Conservation (phyloP, 2,329 filamentous ascomycete genomes). For the Penicillium freii region DNA sequence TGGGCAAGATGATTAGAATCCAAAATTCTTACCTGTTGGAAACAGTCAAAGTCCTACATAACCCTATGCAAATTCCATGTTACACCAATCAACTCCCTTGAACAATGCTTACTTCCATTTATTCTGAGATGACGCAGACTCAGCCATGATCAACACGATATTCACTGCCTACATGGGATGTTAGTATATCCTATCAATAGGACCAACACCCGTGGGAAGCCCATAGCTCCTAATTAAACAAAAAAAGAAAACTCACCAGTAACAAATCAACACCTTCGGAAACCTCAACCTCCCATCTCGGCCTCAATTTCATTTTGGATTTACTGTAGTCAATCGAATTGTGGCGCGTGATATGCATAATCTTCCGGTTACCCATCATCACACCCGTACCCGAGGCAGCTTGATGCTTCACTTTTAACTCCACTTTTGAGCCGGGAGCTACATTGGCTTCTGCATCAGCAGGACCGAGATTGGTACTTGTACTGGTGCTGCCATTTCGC, state of each 20-base stretch:
- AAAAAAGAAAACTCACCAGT: conserved; percentile 15
- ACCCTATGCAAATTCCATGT: neutral
- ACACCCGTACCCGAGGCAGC: conserved; percentile 12
- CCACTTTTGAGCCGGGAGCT: conserved; percentile 1
- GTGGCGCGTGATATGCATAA: conserved; percentile 18
- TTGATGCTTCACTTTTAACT: conserved; percentile 17
- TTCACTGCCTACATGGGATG: conserved; percentile 14
- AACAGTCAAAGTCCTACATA: neutral
- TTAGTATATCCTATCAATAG: neutral
- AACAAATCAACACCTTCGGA: conserved; percentile 25
- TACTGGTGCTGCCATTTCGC: neutral
- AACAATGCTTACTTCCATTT: neutral
- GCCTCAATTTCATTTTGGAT: conserved; percentile 11
- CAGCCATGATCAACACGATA: conserved; percentile 21
- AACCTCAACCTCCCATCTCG: conserved; percentile 24
- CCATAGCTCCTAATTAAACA: neutral
- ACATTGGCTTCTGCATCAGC: neutral
- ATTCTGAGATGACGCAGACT: neutral
- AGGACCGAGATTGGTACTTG: neutral
- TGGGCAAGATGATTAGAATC: conserved; percentile 1
- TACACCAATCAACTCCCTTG: neutral
- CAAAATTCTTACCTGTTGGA: neutral
- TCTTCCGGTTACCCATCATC: conserved; percentile 21
- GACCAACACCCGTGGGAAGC: neutral
- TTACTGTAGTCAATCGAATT: conserved; percentile 15